A percentile compares a stretch with the other conserved stretches of the same genome.
phyloP scores from a whole-genome alignment of 2,329 filamentous ascomycete species.

The Xylaria sp. region DNA sequence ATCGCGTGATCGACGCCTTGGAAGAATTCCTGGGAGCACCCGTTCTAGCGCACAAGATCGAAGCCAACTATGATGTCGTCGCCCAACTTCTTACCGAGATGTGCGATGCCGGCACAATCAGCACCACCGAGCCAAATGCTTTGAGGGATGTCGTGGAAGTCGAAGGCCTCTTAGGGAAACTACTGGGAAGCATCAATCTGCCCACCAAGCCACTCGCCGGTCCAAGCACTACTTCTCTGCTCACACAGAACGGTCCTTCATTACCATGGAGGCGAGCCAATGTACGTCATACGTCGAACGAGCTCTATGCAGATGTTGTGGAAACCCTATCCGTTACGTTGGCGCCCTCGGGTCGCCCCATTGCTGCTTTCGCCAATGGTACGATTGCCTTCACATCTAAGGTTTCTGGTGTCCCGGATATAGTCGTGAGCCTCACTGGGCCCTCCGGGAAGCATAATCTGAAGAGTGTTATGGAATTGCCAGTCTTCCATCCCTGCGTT shows the following conservation, averaged over 20 bases:
- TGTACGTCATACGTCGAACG: conserved; percentile 95
- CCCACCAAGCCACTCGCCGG: conserved; percentile 65
- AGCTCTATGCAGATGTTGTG: conserved; percentile 95
- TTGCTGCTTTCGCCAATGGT: conserved; percentile 88
- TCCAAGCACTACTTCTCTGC: conserved; percentile 54
- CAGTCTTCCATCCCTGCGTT: conserved; percentile 96
- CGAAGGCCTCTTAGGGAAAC: conserved; percentile 87
- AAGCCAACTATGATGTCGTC: conserved; percentile 90
- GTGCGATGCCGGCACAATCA: conserved; percentile 92
- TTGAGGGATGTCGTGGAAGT: conserved; percentile 91
- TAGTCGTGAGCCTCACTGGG: conserved; percentile 81
- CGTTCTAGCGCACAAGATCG: conserved; percentile 84
- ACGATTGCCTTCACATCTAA: conserved; percentile 96
- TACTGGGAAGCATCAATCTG: conserved; percentile 86
- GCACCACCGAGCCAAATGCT: conserved; percentile 92
- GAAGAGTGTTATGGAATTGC: conserved; percentile 79
- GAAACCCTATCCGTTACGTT: conserved; percentile 89
- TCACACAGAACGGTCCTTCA: conserved; percentile 61
- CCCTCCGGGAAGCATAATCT: conserved; percentile 84
- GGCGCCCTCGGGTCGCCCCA: conserved; percentile 86
- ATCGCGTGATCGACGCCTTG: conserved; percentile 89
- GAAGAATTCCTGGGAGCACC: conserved; percentile 95
- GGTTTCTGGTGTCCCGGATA: conserved; percentile 91
- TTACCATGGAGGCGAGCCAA: conserved; percentile 91
- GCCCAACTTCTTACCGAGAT: conserved; percentile 94